A percentile compares a stretch with the other conserved stretches of the same genome.
Evolutionary conservation across 2,329 filamentous ascomycete genomes (phyloP).

Genomic region (Coniochaeta pulveracea): DNA sequence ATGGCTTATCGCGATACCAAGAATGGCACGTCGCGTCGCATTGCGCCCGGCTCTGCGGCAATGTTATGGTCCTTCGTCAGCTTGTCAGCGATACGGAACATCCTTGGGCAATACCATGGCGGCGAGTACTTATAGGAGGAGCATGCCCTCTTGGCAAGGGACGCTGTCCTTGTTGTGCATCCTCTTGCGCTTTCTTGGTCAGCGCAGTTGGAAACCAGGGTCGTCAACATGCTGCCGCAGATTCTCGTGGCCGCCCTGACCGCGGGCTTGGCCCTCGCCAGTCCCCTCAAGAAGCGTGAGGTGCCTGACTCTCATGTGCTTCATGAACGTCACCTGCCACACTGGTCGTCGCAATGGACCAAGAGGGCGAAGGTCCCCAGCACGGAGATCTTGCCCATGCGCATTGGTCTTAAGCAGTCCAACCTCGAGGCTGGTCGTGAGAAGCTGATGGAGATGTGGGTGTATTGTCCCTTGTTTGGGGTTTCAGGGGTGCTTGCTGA

Average conservation of each 20-base stretch:
- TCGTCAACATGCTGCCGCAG: constrained; percentile 1
- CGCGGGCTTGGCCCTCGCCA: constrained; percentile 1
- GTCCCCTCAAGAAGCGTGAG: constrained; percentile 1
- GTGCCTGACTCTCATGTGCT: constrained; percentile 15
- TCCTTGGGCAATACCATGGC: not conserved
- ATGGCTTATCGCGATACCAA: not conserved
- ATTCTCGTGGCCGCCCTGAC: constrained; percentile 2
- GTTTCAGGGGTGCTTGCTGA: not conserved
- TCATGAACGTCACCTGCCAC: constrained; percentile 19
- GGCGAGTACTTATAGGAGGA: constrained; percentile 5
- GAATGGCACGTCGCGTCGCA: not conserved
- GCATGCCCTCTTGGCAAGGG: not conserved
- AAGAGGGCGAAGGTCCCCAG: constrained; percentile 14
- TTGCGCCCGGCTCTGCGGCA: not conserved
- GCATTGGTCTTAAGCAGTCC: constrained; percentile 16
- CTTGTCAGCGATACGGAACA: not conserved
- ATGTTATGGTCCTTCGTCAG: not conserved
- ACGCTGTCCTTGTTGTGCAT: not conserved
- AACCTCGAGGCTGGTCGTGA: constrained; percentile 19
- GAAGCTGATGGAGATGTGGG: constrained; percentile 19
- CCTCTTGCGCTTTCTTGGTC: not conserved
- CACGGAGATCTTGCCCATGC: constrained; percentile 14
- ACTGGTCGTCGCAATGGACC: constrained; percentile 15
- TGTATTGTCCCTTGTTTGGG: not conserved
- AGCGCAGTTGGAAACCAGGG: not conserved